Base-by-base conservation (phyloP, 2,329 filamentous ascomycete genomes). In the Alternaria sp. region DNA sequence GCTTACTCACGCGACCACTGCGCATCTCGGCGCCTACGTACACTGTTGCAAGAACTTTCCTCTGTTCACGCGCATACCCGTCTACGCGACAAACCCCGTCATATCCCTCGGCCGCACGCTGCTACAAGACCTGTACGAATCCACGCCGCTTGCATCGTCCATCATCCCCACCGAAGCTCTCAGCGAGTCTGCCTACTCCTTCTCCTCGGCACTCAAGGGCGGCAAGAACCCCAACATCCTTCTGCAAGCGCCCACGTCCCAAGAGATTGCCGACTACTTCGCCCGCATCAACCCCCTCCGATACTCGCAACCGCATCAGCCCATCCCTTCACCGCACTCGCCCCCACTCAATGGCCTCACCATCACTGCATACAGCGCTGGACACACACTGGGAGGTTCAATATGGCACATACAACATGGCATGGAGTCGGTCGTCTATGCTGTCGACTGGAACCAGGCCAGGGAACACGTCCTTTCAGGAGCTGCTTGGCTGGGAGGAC, bases 401-500 rank as follows among this genome's bases (percentile, higher is more conserved):
- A 97, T 99, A 82, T 99, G 95, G 95, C 94, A 98, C 74, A 94
- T 99, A 66, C 94, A 98, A 73, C 93, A 98, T 81, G 93, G 94
- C 0, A 86, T 97, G 75, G 95, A 99, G 78, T 97, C 94, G 1
- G 94, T 99, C 43, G 94, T 99, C 1, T 98, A 99, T 73, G 94
- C 95, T 0, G 92, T 97, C 18, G 94, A 98, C 74, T 99, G 95
- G 95, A 97, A 97, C 71, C 94, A 97, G 80, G 93, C 92, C n/a
- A 89, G 93, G 69, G 95, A 99, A 77, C 97, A 97, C 80, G 93
- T 98, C 16, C 89, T 97, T 61, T 90, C 94, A 0, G 94, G 94
- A 64, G 95, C 95, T 22, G 93, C 94, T 27, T 98, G 95, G 93
- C 85, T 99, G 43, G 93, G 92, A 46, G 92, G 92, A 6, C 89